Evolutionary conservation across 2,329 filamentous ascomycete genomes (phyloP).

Genomic region (Lachnellula arida): DNA sequence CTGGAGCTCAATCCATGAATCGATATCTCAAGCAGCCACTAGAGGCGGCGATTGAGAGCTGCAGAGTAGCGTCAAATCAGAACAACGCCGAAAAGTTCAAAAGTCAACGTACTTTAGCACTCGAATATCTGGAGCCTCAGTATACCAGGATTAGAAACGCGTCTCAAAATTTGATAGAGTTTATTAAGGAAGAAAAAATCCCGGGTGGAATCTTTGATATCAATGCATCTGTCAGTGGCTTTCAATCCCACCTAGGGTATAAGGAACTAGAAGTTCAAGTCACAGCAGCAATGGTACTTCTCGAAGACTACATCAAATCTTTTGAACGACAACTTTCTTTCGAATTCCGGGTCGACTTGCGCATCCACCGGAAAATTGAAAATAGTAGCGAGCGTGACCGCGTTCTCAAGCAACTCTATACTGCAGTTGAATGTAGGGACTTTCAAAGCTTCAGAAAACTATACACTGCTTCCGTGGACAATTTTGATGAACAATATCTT

Average conservation of each 20-base stretch:
- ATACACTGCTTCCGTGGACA: background rate
- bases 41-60: background rate
- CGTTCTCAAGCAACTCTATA: background rate
- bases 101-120: background rate
- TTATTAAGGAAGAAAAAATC: background rate
- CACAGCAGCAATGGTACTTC: background rate
- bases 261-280: background rate
- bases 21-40: no score
- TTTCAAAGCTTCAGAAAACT: background rate
- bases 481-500: background rate
- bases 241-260: background rate
- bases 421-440: background rate
- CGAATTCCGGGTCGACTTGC: background rate
- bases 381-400: background rate
- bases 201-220: background rate
- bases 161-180: background rate
- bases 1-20: no score
- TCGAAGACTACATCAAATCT: background rate
- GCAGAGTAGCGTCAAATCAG: background rate
- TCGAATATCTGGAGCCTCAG: background rate
- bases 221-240: background rate
- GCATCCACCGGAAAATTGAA: background rate
- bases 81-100: background rate
- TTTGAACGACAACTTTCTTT: background rate
- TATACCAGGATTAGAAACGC: background rate